Percentiles rank a stretch among this genome's conserved stretches.
phyloP scores from a whole-genome alignment of 2,329 filamentous ascomycete species.

The Albophoma yamanashiensis region DNA sequence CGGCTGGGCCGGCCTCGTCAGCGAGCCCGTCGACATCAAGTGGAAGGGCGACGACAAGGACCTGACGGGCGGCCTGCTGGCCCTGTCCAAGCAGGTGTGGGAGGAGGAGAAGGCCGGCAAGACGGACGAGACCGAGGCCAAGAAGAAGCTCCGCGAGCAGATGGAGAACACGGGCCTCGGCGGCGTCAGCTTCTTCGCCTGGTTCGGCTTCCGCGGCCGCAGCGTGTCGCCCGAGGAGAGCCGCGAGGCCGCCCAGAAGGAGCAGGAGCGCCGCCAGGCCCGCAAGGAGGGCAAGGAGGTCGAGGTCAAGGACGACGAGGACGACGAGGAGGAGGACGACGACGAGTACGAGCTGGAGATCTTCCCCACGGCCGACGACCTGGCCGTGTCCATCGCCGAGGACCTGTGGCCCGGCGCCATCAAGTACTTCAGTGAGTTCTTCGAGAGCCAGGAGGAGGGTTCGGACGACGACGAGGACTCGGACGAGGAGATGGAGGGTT shows the following conservation, averaged over 20 bases:
- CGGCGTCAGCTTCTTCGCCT: slow-evolving; percentile 73
- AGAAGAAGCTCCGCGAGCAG: slow-evolving; percentile 41
- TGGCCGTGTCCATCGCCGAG: slow-evolving; percentile 72
- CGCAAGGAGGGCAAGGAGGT: slow-evolving; percentile 40
- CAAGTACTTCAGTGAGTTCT: slow-evolving; percentile 78
- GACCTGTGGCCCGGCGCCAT: slow-evolving; percentile 84
- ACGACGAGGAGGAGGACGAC: slow-evolving; percentile 50
- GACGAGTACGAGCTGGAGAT: slow-evolving; percentile 67
- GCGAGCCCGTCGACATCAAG: slow-evolving; percentile 76
- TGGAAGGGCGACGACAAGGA: slow-evolving; percentile 71
- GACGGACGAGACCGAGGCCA: slow-evolving; percentile 30
- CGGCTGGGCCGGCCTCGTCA: slow-evolving; percentile 68
- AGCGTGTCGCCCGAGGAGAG: slow-evolving; percentile 65
- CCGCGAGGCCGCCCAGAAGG: slow-evolving; percentile 46
- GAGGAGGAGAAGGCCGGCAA: slow-evolving; percentile 42
- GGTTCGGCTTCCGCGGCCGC: slow-evolving; percentile 70
- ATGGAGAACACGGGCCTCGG: slow-evolving; percentile 51
- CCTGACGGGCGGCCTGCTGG: slow-evolving; percentile 68
- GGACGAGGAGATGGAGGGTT: neutral
- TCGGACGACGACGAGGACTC: neutral
- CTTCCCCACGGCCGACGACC: slow-evolving; percentile 76
- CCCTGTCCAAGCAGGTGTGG: slow-evolving; percentile 59
- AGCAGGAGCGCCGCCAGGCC: slow-evolving; percentile 43
- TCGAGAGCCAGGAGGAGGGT: neutral
- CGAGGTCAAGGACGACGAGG: slow-evolving; percentile 31